Evolutionary conservation across 345 rosid genomes (phyloP).

Genomic region (Linum lewisii): DNA sequence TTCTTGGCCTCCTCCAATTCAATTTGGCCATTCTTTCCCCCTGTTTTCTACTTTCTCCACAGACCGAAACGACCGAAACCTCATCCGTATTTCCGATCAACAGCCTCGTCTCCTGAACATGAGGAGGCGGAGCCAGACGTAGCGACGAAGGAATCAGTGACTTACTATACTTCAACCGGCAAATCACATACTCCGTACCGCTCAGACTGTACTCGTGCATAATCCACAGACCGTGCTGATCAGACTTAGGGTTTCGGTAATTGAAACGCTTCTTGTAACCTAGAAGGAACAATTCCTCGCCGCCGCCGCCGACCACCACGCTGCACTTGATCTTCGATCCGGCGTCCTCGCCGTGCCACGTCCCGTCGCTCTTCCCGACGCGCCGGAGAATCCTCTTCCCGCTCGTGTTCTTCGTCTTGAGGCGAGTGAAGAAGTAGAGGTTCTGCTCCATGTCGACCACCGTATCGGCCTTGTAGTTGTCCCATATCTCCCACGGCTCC

Average conservation of each 20-base stretch:
- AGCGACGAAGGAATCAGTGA: background rate
- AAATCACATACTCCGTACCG: background rate
- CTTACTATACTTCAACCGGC: background rate
- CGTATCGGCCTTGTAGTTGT: background rate
- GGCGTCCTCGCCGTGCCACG: background rate
- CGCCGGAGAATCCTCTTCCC: slow-evolving; percentile 1
- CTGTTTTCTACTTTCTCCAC: background rate
- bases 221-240: background rate
- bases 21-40: background rate
- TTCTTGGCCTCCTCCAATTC: background rate
- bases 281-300: background rate
- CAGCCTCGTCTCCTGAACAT: background rate
- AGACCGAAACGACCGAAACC: background rate
- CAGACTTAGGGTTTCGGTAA: background rate
- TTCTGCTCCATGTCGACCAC: background rate
- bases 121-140: background rate
- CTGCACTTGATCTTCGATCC: background rate
- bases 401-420: background rate
- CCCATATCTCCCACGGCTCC: background rate
- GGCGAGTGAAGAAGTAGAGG: background rate
- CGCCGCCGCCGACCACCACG: background rate
- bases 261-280: background rate
- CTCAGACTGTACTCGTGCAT: background rate
- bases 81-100: background rate
- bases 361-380: background rate